phyloP scores from a whole-genome alignment of 106 monocot genomes.

The Hemerocallis citrina region DNA sequence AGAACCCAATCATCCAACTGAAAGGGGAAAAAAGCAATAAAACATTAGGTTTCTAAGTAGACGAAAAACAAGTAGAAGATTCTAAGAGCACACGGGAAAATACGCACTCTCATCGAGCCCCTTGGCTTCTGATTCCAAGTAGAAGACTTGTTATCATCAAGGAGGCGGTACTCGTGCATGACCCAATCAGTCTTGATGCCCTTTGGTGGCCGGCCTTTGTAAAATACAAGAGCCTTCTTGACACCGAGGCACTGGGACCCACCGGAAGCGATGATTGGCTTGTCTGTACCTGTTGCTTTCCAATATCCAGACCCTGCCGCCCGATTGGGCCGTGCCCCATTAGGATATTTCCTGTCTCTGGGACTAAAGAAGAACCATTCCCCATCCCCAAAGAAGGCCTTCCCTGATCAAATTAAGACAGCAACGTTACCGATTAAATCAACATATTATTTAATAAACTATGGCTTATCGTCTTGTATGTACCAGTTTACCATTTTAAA shows the following conservation, averaged over 20 bases:
- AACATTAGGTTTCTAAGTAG: too few relatives aligned
- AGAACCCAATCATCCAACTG: conserved; percentile 47
- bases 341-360: conserved; percentile 23
- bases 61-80: too few relatives aligned
- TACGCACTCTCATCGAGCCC: conserved; percentile 5
- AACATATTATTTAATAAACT: neutral
- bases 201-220: conserved; percentile 12
- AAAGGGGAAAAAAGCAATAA: neutral
- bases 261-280: conserved; percentile 7
- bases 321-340: conserved; percentile 21
- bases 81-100: too few relatives aligned
- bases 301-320: conserved; percentile 12
- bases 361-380: conserved; percentile 47
- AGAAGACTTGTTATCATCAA: conserved; percentile 7
- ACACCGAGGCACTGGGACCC: conserved; percentile 12
- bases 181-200: conserved; percentile 15
- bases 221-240: conserved; percentile 11
- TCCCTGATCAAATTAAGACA: conserved; percentile 13
- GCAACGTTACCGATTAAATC: neutral
- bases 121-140: neutral
- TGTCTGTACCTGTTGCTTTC: conserved; percentile 14
- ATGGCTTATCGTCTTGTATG: neutral
- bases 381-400: conserved; percentile 30
- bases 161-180: conserved; percentile 26
- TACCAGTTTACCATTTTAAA: neutral